These are phyloP conservation scores for Viridothelium virens DNA, from an alignment of 495 filamentous ascomycete species.

Conservation along the genomic window DNA sequence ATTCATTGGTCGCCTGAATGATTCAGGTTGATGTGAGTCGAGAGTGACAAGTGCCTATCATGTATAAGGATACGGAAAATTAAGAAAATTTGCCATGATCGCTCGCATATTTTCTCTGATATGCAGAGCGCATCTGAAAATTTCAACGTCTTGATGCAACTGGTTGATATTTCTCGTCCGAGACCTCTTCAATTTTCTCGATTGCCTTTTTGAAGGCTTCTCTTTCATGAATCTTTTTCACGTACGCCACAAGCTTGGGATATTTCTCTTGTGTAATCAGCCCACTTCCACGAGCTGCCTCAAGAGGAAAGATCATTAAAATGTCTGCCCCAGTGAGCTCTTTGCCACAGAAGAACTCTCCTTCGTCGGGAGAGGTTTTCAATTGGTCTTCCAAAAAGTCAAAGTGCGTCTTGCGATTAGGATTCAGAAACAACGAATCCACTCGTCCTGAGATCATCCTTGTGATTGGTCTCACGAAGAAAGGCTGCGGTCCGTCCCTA, in stretches of 20 bases:
- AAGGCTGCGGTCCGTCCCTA: constrained; percentile 59
- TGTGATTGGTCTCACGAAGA: constrained; percentile 79
- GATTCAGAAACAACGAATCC: constrained; percentile 50
- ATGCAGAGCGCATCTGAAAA: not conserved
- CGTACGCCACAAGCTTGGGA: constrained; percentile 56
- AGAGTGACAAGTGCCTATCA: too few relatives aligned
- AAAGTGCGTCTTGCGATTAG: constrained; percentile 58
- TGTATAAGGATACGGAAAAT: too few relatives aligned
- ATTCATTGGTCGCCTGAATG: not conserved
- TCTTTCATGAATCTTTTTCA: constrained; percentile 51
- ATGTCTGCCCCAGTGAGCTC: constrained; percentile 74
- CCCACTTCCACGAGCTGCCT: constrained; percentile 41
- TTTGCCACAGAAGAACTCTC: constrained; percentile 62
- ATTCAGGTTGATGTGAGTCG: not conserved
- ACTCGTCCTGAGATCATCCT: constrained; percentile 55
- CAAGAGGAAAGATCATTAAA: constrained; percentile 65
- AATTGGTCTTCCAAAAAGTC: constrained; percentile 67
- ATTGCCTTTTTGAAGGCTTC: constrained; percentile 54
- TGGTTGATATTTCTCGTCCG: constrained; percentile 26
- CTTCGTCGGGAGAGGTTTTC: constrained; percentile 52
- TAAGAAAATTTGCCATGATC: not conserved
- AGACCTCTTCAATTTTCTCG: constrained; percentile 31
- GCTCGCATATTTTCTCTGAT: not conserved
- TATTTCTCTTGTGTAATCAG: constrained; percentile 48
- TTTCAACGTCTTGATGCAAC: not conserved